Conservation (phyloP, 208 protist genomes). For the Leishmania amazonensis region DNA sequence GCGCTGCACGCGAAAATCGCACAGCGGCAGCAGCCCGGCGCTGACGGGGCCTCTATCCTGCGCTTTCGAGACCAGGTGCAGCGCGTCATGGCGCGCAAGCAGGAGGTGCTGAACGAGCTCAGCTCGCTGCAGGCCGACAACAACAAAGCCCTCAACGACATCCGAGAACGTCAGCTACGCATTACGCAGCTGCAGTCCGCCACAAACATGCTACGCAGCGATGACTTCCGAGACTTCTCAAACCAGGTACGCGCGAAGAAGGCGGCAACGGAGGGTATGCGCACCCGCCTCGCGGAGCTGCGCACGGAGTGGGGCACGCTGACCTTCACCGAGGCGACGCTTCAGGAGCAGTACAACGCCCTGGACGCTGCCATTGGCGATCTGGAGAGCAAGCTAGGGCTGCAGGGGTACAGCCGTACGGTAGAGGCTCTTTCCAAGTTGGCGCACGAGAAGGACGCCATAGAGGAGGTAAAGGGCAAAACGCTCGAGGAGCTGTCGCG, state of each 20-base stretch:
- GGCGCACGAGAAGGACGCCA: slow-evolving; percentile 78
- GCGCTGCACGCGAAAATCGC: slow-evolving; percentile 60
- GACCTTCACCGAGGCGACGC: slow-evolving; percentile 78
- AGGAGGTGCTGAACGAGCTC: slow-evolving; percentile 70
- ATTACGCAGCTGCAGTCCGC: slow-evolving; percentile 78
- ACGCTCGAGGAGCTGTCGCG: slow-evolving; percentile 90
- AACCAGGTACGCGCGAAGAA: slow-evolving; percentile 86
- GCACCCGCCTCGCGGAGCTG: slow-evolving; percentile 73
- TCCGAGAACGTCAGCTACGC: slow-evolving; percentile 74
- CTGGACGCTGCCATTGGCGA: slow-evolving; percentile 76
- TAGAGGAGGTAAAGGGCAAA: slow-evolving; percentile 90
- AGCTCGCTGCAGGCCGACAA: slow-evolving; percentile 81
- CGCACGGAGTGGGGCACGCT: slow-evolving; percentile 88
- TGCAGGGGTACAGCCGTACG: slow-evolving; percentile 87
- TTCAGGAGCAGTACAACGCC: slow-evolving; percentile 73
- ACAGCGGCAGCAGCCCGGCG: slow-evolving; percentile 65
- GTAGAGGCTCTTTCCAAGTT: slow-evolving; percentile 82
- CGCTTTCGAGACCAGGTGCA: slow-evolving; percentile 87
- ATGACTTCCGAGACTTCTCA: slow-evolving; percentile 86
- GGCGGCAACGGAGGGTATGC: slow-evolving; percentile 84
- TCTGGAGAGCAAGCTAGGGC: slow-evolving; percentile 83
- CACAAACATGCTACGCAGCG: slow-evolving; percentile 85
- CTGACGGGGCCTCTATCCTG: slow-evolving; percentile 76
- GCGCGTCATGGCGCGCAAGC: slow-evolving; percentile 67
- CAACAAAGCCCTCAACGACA: slow-evolving; percentile 61